Evolutionary conservation across 2,329 filamentous ascomycete species (phyloP), one percentile per base, ranked within the genome.

Genomic region (Colletotrichum ledebouriae): DNA sequence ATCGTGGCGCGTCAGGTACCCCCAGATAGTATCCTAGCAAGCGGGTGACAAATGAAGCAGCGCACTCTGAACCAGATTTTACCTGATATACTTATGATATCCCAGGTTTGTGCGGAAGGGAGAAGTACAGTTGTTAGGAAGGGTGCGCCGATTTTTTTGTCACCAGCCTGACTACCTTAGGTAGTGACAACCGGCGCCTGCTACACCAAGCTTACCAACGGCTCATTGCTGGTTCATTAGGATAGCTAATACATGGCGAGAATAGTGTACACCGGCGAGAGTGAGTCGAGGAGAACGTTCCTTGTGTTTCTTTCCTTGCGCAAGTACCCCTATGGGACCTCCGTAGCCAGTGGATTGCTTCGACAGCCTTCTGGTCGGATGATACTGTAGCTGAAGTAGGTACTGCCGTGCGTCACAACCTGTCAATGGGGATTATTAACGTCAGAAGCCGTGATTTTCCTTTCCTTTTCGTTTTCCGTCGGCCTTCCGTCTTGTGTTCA

Each of bases 301-400:
- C 25, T 29, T 29, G 25, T 29, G 25, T 29, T 29, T 29, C 25
- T 29, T 4, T 4, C 37, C 37, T 39, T 39, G 37, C 37, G 37
- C 37, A 39, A 39, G 46, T 49, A 49, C 46, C 46, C 46, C 46
- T 49, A 63, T 50, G 62, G 64, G 53, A 68, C 60, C 60, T 67
- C 64, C 59, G 60, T 65, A 49, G 55, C 33, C 34, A 17, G 53
- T 68, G 55, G 65, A 65, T 50, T 69, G 61, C 17, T 57, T 66
- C 41, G 10, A 34, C 41, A 7, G 15, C 33, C 9, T 17, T 34
- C 61, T 59, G 56, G 37, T 66, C 57, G 66, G 66, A 22, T 49
- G 49, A 17, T 47, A 57, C 33, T 1, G 6, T 29, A 29, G 1
- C 29, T 29, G 17, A 17, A 17, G 17, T 29, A 29, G 25, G 25